Base-by-base conservation (phyloP, 1,284 basidiomycete genomes). In the Melanopsichium pennsylvanicum region DNA sequence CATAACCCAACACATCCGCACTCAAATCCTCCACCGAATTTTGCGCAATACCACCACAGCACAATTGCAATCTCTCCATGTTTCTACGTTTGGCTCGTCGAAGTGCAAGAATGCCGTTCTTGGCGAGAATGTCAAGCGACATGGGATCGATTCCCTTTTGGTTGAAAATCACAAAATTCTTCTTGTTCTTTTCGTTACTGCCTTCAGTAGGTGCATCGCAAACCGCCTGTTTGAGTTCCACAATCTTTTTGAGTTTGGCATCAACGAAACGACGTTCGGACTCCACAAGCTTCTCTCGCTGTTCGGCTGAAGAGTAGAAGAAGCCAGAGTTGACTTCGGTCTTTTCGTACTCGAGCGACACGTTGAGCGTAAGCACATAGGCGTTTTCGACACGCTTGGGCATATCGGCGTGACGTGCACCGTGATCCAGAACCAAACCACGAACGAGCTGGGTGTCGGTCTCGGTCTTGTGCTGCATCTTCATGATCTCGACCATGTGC, bases 281-380 rank as follows among this genome's bases (percentile, higher is more conserved):
- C 83, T 99, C 96, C 61, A 98, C 93, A 12, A 99, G 89, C 84
- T 97, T 98, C 84, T 98, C 95, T 34, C 96, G 89, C 83, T 99
- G 96, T 80, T 97, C 96, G 12, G 96, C 91, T 2, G 93, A 94
- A 4, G 93, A 97, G 84, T 99, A 99, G 86, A 97, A 99, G 87
- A 99, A 99, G 18, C 93, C 89, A 40, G 96, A 97, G 85, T 99
- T 99, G 82, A 99, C 92, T 86, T 99, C 96, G 92, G 96, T 99
- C 86, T 98, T 98, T 83, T 99, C 96, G 82, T 98, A 99, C 83
- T 99, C 96, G 72, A 99, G 84, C 80, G 92, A 95, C 77, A 98
- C 96, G 83, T 99, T 99, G 77, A 99, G 85, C 21, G 92, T 98
- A 69, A 99, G 84, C 68, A 99, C 90, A 83, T 86, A 97, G 37